phyloP scores from a whole-genome alignment of 2,329 filamentous ascomycete species.

The Stenocarpella maydis region DNA sequence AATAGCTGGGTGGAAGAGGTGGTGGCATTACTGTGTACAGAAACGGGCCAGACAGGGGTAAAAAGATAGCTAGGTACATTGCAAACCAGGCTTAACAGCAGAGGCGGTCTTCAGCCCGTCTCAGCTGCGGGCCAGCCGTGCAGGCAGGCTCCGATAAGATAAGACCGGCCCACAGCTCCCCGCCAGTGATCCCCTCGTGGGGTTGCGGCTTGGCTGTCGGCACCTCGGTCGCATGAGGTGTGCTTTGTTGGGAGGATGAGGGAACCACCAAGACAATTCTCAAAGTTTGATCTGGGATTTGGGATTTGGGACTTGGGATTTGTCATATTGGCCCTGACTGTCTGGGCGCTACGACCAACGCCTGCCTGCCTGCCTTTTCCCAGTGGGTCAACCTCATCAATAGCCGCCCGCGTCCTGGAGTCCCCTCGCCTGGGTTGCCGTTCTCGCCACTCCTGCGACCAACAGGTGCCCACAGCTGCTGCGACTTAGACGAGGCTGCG shows the following conservation, averaged over 20 bases:
- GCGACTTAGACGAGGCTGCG: slow-evolving; percentile 12
- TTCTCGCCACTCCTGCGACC: not conserved
- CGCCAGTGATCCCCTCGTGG: not conserved
- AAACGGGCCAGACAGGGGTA: too few relatives aligned
- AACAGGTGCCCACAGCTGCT: not conserved
- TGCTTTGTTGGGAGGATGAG: not conserved
- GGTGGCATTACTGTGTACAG: too few relatives aligned
- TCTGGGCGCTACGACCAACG: not conserved
- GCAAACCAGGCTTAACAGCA: too few relatives aligned
- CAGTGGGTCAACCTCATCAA: not conserved
- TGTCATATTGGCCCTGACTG: slow-evolving; percentile 12
- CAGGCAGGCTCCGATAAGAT: slow-evolving; percentile 4
- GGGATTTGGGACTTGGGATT: too few relatives aligned
- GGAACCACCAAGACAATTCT: slow-evolving; percentile 11
- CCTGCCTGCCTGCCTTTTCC: not conserved
- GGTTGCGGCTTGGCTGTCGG: not conserved
- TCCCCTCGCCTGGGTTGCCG: not conserved
- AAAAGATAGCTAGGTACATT: not conserved
- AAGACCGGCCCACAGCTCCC: not conserved
- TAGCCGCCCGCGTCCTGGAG: not conserved
- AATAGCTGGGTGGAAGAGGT: too few relatives aligned
- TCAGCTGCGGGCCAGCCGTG: slow-evolving; percentile 18
- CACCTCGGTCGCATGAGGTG: not conserved
- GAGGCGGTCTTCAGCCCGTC: slow-evolving; percentile 5
- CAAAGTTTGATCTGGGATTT: not conserved